Conservation (phyloP, 2,329 filamentous ascomycete genomes). For the Aspergillus ochraceoroseus region DNA sequence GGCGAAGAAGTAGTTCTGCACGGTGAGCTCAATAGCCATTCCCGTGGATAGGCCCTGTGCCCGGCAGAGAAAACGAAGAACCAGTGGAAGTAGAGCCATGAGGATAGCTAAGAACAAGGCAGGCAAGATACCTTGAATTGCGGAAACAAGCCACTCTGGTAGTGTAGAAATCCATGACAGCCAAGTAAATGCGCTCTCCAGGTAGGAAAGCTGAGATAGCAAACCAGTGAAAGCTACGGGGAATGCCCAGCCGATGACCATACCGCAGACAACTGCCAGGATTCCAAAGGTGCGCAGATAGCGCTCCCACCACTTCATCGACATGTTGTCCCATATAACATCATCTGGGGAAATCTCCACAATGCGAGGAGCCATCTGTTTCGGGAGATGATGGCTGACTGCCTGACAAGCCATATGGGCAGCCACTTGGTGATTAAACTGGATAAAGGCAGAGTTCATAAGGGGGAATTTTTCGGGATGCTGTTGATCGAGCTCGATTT, state of each 20-base stretch:
- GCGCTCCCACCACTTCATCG: slow-evolving; percentile 86
- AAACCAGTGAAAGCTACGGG: slow-evolving; percentile 84
- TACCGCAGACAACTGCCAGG: slow-evolving; percentile 60
- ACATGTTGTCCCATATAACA: slow-evolving; percentile 97
- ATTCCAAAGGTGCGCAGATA: slow-evolving; percentile 69
- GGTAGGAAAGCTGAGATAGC: slow-evolving; percentile 67
- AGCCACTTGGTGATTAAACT: slow-evolving; percentile 96
- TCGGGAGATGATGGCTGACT: slow-evolving; percentile 82
- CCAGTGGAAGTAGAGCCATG: slow-evolving; percentile 72
- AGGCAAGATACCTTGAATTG: slow-evolving; percentile 82
- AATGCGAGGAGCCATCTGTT: slow-evolving; percentile 84
- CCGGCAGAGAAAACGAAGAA: slow-evolving; percentile 67
- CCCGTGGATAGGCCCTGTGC: slow-evolving; percentile 79
- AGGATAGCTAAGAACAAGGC: slow-evolving; percentile 70
- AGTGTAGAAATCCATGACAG: slow-evolving; percentile 63
- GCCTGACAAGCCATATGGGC: slow-evolving; percentile 98
- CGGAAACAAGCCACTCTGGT: slow-evolving; percentile 57
- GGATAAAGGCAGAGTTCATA: slow-evolving; percentile 96
- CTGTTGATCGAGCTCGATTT: slow-evolving; percentile 86
- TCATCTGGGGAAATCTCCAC: slow-evolving; percentile 93
- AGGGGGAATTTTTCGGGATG: slow-evolving; percentile 79
- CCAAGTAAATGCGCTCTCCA: slow-evolving; percentile 64
- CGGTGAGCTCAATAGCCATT: slow-evolving; percentile 70
- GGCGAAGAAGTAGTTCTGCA: slow-evolving; percentile 86
- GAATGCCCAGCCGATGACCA: slow-evolving; percentile 85